A percentile compares a stretch with the other conserved stretches of the same genome.
These are phyloP conservation scores for Cladophialophora bantiana DNA, from an alignment of 2,329 filamentous ascomycete species.

Conservation along the genomic window DNA sequence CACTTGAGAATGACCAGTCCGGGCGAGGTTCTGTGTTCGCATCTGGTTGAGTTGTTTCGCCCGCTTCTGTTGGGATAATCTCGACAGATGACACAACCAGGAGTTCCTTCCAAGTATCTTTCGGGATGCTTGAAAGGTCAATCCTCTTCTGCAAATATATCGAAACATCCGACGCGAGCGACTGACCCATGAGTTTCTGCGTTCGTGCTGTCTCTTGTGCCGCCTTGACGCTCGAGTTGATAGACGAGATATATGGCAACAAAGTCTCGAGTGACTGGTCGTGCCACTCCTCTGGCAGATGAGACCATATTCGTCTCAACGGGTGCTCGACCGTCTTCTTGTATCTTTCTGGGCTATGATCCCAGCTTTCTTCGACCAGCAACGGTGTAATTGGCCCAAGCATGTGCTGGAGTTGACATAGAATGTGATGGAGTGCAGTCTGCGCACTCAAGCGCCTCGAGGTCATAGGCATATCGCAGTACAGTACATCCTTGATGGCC, in stretches of 20 bases:
- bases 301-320: constrained; percentile 49
- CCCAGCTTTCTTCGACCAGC: constrained; percentile 88
- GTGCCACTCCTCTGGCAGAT: constrained; percentile 45
- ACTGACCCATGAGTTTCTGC: constrained; percentile 77
- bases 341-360: constrained; percentile 72
- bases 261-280: constrained; percentile 20
- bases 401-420: constrained; percentile 76
- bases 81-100: constrained; percentile 34
- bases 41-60: neutral
- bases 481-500: constrained; percentile 87
- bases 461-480: constrained; percentile 76
- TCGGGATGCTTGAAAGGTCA: constrained; percentile 27
- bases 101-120: constrained; percentile 36
- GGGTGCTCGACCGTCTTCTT: constrained; percentile 57
- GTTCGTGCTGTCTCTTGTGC: constrained; percentile 73
- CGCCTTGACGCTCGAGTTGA: constrained; percentile 73
- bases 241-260: constrained; percentile 52
- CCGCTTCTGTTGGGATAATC: constrained; percentile 3
- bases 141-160: constrained; percentile 25
- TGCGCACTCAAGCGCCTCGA: constrained; percentile 65
- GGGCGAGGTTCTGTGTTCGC: neutral
- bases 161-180: constrained; percentile 75
- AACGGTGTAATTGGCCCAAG: constrained; percentile 81
- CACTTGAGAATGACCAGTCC: constrained; percentile 26
- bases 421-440: constrained; percentile 66